A percentile compares a stretch with the other conserved stretches of the same genome.
Conservation (phyloP, 345 rosid genomes). For the Eucalyptus erythrocorys region DNA sequence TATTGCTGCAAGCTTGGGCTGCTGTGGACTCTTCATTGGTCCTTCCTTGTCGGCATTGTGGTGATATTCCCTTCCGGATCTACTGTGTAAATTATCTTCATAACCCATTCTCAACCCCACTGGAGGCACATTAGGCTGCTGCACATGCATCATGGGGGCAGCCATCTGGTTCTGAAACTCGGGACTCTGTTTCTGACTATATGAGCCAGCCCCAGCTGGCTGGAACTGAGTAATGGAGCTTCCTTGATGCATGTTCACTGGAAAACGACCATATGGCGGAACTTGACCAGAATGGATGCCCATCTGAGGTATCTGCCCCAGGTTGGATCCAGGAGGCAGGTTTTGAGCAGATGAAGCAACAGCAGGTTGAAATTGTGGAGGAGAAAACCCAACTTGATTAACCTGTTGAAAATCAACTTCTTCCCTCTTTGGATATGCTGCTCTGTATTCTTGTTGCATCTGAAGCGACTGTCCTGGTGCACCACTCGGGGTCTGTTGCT, state of each 20-base stretch:
- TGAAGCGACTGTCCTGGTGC: constrained; percentile 44
- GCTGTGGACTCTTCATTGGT: constrained; percentile 35
- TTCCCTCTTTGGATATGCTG: constrained; percentile 33
- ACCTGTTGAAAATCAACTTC: constrained; percentile 47
- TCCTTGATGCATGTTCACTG: constrained; percentile 35
- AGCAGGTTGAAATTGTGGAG: constrained; percentile 44
- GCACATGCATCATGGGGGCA: constrained; percentile 27
- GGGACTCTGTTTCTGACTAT: constrained; percentile 46
- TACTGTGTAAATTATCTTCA: constrained; percentile 46
- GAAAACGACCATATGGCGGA: constrained; percentile 51
- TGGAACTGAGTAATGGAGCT: constrained; percentile 31
- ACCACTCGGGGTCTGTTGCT: constrained; percentile 37
- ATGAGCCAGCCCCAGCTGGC: constrained; percentile 37
- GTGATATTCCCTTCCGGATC: constrained; percentile 47
- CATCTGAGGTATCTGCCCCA: constrained; percentile 23
- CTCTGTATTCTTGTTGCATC: constrained; percentile 37
- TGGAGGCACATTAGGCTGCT: constrained; percentile 39
- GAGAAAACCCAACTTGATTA: constrained; percentile 47
- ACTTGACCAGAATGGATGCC: constrained; percentile 32
- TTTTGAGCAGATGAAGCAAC: constrained; percentile 44
- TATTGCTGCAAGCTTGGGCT: constrained; percentile 43
- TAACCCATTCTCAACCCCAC: constrained; percentile 28
- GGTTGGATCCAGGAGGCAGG: constrained; percentile 29
- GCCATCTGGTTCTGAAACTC: constrained; percentile 50
- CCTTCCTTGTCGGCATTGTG: constrained; percentile 42